A percentile compares a stretch with the other conserved stretches of the same genome.
Conservation (phyloP, 129 eudicot genomes). For the Chrysanthemum seticuspe region DNA sequence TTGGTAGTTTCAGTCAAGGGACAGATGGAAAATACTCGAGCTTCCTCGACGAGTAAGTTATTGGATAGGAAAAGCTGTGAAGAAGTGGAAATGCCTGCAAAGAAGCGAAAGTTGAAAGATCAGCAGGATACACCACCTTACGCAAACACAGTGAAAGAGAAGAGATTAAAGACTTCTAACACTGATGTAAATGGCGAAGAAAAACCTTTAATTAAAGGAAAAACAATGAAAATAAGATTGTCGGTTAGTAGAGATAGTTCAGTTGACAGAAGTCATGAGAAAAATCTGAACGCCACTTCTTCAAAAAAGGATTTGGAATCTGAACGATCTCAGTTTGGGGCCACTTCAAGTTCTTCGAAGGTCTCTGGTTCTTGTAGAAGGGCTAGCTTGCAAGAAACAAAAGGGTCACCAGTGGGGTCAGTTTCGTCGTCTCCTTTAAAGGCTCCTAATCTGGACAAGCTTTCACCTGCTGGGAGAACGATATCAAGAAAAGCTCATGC, state of each 20-base stretch:
- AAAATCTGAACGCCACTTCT: slow-evolving; percentile 33
- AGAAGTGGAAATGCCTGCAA: slow-evolving; percentile 37
- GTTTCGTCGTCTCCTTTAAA: slow-evolving; percentile 76
- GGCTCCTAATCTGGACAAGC: slow-evolving; percentile 24
- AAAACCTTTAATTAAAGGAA: slow-evolving; percentile 19
- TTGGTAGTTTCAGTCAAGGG: slow-evolving; percentile 38
- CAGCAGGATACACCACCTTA: slow-evolving; percentile 38
- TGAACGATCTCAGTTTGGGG: slow-evolving; percentile 44
- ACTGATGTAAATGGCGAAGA: slow-evolving; percentile 36
- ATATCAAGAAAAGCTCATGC: slow-evolving; percentile 33
- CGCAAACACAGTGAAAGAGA: slow-evolving; percentile 32
- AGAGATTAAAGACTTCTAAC: slow-evolving; percentile 44
- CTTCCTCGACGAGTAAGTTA: slow-evolving; percentile 32
- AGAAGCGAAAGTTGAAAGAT: slow-evolving; percentile 67
- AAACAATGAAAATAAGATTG: slow-evolving; percentile 32
- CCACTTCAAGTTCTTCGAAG: slow-evolving; percentile 86
- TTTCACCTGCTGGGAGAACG: slow-evolving; percentile 36
- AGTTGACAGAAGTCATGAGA: slow-evolving; percentile 30
- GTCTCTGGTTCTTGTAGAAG: slow-evolving; percentile 65
- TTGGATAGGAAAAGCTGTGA: slow-evolving; percentile 19
- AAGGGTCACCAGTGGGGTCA: slow-evolving; percentile 78
- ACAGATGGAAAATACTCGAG: slow-evolving; percentile 27
- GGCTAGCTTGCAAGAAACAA: slow-evolving; percentile 44
- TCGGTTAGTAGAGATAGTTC: slow-evolving; percentile 36
- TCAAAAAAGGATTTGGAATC: slow-evolving; percentile 44